These are phyloP conservation scores for Pascua guehoae DNA, from an alignment of 1,284 basidiomycete species.

Conservation along the genomic window DNA sequence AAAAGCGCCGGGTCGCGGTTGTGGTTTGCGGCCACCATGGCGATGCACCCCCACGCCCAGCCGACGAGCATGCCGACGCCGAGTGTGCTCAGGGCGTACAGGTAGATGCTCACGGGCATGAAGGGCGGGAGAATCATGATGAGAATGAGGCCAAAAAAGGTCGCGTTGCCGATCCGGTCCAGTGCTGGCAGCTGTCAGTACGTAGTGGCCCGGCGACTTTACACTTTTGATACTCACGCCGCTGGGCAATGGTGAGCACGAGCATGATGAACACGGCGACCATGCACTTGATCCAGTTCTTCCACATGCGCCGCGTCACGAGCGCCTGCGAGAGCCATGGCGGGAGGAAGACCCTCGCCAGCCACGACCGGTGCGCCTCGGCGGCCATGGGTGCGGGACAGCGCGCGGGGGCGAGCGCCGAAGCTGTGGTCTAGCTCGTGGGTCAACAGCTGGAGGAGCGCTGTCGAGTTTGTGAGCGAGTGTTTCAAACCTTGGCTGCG, in stretches of 20 bases:
- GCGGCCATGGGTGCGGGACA: too few species aligned
- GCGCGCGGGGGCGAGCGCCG: too few species aligned
- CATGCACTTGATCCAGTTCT: conserved; percentile 39
- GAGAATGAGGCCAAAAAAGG: conserved; percentile 39
- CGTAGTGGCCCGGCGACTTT: conserved; percentile 55
- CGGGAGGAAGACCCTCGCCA: conserved; percentile 16
- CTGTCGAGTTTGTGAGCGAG: background rate
- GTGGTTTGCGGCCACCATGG: conserved; percentile 63
- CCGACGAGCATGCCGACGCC: conserved; percentile 62
- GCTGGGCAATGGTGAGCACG: conserved; percentile 32
- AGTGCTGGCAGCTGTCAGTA: conserved; percentile 18
- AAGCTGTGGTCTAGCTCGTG: too few species aligned
- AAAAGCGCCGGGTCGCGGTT: conserved; percentile 56
- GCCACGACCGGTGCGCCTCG: background rate
- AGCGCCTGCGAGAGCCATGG: conserved; percentile 22
- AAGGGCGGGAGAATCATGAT: conserved; percentile 42
- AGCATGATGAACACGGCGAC: conserved; percentile 30
- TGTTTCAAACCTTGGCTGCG: too few species aligned
- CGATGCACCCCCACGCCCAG: conserved; percentile 70
- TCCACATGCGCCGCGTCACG: conserved; percentile 35
- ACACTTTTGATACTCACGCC: conserved; percentile 19
- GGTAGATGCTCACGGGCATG: conserved; percentile 40
- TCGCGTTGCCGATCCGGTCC: background rate
- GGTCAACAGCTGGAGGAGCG: background rate
- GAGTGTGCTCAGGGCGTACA: conserved; percentile 53